Evolutionary conservation across 2,329 filamentous ascomycete species (phyloP).

Genomic region (Coniella lustricola): DNA sequence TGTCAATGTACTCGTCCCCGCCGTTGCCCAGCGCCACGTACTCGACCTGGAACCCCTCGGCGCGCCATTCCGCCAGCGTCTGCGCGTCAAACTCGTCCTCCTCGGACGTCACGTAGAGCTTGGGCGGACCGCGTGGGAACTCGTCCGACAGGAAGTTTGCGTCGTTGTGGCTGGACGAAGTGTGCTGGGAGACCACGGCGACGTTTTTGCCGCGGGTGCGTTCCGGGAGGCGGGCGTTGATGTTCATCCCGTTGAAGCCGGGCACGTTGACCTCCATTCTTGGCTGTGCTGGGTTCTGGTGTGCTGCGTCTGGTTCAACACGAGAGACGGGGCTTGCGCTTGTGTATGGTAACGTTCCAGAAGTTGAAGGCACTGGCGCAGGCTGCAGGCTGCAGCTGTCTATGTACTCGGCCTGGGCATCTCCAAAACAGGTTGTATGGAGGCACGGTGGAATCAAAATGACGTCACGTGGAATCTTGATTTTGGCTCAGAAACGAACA

Average conservation of each 20-base stretch:
- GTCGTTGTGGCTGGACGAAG: slow-evolving; percentile 29
- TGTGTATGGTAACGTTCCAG: too few relatives aligned
- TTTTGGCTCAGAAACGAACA: too few relatives aligned
- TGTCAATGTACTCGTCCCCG: slow-evolving; percentile 27
- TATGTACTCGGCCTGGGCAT: too few relatives aligned
- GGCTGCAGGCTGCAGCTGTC: too few relatives aligned
- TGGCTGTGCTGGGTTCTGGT: too few relatives aligned
- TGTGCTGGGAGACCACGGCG: slow-evolving; percentile 17
- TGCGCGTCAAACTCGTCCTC: slow-evolving; percentile 33
- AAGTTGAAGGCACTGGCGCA: too few relatives aligned
- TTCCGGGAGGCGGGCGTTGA: slow-evolving; percentile 2
- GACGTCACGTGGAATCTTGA: not conserved
- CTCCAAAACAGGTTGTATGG: too few relatives aligned
- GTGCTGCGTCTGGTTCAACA: too few relatives aligned
- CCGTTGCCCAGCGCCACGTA: slow-evolving; percentile 34
- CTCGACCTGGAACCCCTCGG: slow-evolving; percentile 36
- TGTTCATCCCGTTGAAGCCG: slow-evolving; percentile 1
- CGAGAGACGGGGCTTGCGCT: too few relatives aligned
- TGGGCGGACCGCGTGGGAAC: slow-evolving; percentile 31
- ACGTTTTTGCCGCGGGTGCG: slow-evolving; percentile 8
- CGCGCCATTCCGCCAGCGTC: slow-evolving; percentile 32
- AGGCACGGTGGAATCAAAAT: too few relatives aligned
- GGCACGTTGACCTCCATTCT: slow-evolving; percentile 6
- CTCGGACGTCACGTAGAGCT: slow-evolving; percentile 37
- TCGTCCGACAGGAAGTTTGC: slow-evolving; percentile 33